Evolutionary conservation across 176 grass and related monocot genomes (phyloP).

Genomic region (Themeda triandra): DNA sequence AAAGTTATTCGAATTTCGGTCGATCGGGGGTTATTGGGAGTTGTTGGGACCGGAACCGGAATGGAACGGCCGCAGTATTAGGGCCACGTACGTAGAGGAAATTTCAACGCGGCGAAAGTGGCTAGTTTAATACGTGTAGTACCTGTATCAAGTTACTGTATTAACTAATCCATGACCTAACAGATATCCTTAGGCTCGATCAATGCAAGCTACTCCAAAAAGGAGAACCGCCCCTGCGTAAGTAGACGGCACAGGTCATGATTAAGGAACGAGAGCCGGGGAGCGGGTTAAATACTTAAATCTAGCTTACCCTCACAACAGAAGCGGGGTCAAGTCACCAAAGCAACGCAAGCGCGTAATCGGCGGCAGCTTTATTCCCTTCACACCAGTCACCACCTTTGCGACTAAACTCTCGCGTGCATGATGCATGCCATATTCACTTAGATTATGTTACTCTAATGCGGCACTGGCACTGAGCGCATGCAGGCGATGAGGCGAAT

Average conservation of each 20-base stretch:
- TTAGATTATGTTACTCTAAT: too few relatives aligned
- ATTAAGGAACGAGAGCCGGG: not conserved
- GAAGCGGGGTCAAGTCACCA: not conserved
- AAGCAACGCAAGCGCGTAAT: constrained; percentile 39
- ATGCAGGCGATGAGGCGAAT: too few relatives aligned
- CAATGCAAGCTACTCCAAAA: not conserved
- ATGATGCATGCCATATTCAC: too few relatives aligned
- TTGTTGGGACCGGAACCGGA: not conserved
- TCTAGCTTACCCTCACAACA: constrained; percentile 9
- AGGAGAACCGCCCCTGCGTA: too few relatives aligned
- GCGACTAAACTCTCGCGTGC: constrained; percentile 1
- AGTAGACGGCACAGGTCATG: not conserved
- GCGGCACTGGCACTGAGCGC: too few relatives aligned
- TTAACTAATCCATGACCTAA: constrained; percentile 13
- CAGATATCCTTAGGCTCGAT: not conserved
- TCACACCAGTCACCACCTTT: constrained; percentile 32
- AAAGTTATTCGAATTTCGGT: not conserved
- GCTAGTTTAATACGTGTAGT: too few relatives aligned
- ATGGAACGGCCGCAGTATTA: not conserved
- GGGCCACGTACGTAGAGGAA: not conserved
- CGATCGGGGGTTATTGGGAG: not conserved
- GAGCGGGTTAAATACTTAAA: not conserved
- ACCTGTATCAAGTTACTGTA: not conserved
- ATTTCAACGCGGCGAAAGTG: not conserved
- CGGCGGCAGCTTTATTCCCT: constrained; percentile 43